Evolutionary conservation across 352 stramenopile species (phyloP).

Genomic region (Pythium aristosporum): DNA sequence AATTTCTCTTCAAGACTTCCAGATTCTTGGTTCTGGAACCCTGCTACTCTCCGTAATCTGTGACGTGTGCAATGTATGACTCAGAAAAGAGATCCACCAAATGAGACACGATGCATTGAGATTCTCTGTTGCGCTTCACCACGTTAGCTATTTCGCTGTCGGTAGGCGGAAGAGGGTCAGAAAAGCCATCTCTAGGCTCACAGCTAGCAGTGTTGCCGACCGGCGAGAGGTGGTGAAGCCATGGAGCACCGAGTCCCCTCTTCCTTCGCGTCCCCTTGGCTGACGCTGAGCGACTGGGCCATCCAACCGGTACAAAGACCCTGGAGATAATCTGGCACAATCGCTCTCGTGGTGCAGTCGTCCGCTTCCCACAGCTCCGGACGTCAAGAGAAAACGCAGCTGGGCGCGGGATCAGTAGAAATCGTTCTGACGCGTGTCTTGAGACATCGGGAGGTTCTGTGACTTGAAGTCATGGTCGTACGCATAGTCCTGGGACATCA

Average conservation of each 20-base stretch:
- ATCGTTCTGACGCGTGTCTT: conserved; percentile 59
- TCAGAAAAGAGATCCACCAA: conserved; percentile 16
- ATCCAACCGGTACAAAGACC: not conserved
- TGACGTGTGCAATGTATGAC: conserved; percentile 11
- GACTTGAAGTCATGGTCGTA: conserved; percentile 85
- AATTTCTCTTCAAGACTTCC: not conserved
- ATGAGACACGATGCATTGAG: not conserved
- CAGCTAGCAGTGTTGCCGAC: too few species aligned
- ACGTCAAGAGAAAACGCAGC: not conserved
- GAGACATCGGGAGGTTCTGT: conserved; percentile 80
- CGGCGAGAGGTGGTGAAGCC: too few species aligned
- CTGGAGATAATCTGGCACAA: not conserved
- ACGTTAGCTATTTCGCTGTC: too few species aligned
- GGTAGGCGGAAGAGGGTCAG: too few species aligned
- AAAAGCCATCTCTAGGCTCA: too few species aligned
- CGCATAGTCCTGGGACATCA: conserved; percentile 83
- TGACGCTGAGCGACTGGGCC: not conserved
- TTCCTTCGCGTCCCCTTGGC: not conserved
- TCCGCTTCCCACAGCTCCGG: not conserved
- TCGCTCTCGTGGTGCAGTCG: not conserved
- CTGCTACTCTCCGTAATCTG: not conserved
- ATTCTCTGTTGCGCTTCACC: not conserved
- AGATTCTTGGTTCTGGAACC: conserved; percentile 6
- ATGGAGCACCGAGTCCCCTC: too few species aligned
- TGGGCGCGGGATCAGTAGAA: conserved; percentile 56